Evolutionary conservation across 2,329 filamentous ascomycete genomes (phyloP).

Genomic region (Fusarium continuum): DNA sequence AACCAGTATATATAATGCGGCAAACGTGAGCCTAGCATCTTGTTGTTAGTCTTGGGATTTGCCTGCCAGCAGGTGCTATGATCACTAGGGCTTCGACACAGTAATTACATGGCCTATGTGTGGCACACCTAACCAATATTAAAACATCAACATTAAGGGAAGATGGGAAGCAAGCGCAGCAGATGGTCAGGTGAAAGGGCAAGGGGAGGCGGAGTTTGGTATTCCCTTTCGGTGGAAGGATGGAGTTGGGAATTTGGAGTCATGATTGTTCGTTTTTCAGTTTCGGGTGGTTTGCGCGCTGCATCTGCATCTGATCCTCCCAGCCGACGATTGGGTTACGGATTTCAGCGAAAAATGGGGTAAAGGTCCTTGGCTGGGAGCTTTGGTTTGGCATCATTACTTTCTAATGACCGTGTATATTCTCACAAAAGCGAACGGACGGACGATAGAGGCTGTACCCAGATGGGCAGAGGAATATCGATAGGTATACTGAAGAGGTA

Average conservation of each 20-base stretch:
- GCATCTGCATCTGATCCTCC: slow-evolving; percentile 46
- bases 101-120: neutral
- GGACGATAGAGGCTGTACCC: slow-evolving; percentile 37
- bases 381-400: slow-evolving; percentile 45
- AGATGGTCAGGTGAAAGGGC: slow-evolving; percentile 13
- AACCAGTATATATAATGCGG: slow-evolving; percentile 11
- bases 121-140: slow-evolving; percentile 6
- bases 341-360: slow-evolving; percentile 42
- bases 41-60: neutral
- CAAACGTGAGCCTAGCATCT: slow-evolving; percentile 5
- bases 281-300: slow-evolving; percentile 46
- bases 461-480: slow-evolving; percentile 29
- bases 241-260: slow-evolving; percentile 47
- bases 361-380: slow-evolving; percentile 42
- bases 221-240: slow-evolving; percentile 44
- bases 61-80: neutral
- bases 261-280: slow-evolving; percentile 47
- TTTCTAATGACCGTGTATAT: slow-evolving; percentile 46
- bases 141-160: neutral
- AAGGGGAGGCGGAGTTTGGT: slow-evolving; percentile 41
- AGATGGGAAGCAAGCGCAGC: slow-evolving; percentile 5
- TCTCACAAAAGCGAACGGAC: slow-evolving; percentile 42
- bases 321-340: slow-evolving; percentile 41
- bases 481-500: slow-evolving; percentile 23
- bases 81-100: neutral